Base-by-base conservation (phyloP, 208 protist genomes). In the Leishmania gerbilli region DNA sequence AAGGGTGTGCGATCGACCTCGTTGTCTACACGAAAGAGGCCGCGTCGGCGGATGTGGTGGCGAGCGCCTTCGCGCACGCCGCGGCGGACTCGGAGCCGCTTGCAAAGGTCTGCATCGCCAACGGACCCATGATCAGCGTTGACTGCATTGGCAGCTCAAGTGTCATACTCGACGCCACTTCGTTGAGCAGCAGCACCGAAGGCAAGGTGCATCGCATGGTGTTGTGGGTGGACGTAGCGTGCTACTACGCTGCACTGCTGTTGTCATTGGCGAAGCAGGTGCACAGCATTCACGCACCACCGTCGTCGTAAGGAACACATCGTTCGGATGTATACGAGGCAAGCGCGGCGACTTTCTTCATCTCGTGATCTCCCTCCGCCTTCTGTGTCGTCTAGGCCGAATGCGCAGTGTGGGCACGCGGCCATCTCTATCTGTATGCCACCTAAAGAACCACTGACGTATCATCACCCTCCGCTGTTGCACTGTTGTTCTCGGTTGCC, bases 1-100 rank as follows among this genome's bases (percentile, higher is more conserved):
- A 99, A 77, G 99, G 99, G 67, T 99, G 99, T 75, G 98, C 99
- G 31, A 97, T 99, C 71, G 99, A 99, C 88, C 91, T 99, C 24
- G 99, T 98, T 58, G 53, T 89, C 65, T 84, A 83, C 40, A 89
- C 99, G 11, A 87, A 90, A 31, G 99, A 98, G 80, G 45, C 83
- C 40, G 89, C 96, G 34, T 86, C 94, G 11, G 99, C 98, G 65
- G 95, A 99, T 58, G 78, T 98, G 27, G 97, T 99, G 79, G 98
- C 69, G 47, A 75, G 58, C 47, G 84, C 79, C 24, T 83, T 90
- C 19, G 74, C 99, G 37, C 97, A 98, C 84, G 81, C 56, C 4
- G 95, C 96, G 11, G 40, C 94, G 8, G 67, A 42, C n/a, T 55
- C 45, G 45, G 62, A 83, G 56, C 42, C n/a, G 17, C 45, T 34